Base-by-base conservation (phyloP, 371 early-diverging fungal genomes). In the Haplosporangium sp. region DNA sequence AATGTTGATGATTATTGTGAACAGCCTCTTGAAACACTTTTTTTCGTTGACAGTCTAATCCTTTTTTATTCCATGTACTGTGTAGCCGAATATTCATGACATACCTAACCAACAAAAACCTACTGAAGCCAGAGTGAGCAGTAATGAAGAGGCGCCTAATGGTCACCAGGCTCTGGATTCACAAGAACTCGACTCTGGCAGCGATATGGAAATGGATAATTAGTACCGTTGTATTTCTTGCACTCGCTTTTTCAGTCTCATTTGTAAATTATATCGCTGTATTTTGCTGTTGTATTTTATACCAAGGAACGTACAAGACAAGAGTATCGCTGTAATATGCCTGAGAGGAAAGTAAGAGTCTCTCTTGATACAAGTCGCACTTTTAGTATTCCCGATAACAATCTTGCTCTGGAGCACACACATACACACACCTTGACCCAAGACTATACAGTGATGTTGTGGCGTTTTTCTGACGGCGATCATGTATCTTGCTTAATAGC, bases 151-250 rank as follows among this genome's bases (percentile, higher is more conserved):
- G 39, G 17, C n/a, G 17, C 20, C 8, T 9, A 44, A 13, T 13
- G 52, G 27, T 44, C 58, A 19, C 35, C 47, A 42, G 1, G 7
- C 40, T 27, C 42, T 35, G 6, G 20, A 53, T 17, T n/a, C 20
- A n/a, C 62, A 69, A 8, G 69, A 35, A 3, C 17, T 40, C n/a
- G 63, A 57, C 2, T 55, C 61, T 13, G 17, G 40, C 19, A 57
- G 53, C 39, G 69, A 69, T 45, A 47, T 69, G 56, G 69, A 63
- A 5, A 56, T 69, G 69, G 69, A 63, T 69, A 69, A 69, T 58
- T 69, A 69, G 62, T 57, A 47, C 45, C 40, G n/a, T n/a, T 65
- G n/a, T 65, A 38, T 34, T 52, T 34, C 39, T 39, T 39, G 10
- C 11, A 10, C 38, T 47, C 10, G 39, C 44, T 5, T 66, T 66